Evolutionary conservation across 1,139 yeast species (phyloP).

Genomic region (Kazachstania sp.): DNA sequence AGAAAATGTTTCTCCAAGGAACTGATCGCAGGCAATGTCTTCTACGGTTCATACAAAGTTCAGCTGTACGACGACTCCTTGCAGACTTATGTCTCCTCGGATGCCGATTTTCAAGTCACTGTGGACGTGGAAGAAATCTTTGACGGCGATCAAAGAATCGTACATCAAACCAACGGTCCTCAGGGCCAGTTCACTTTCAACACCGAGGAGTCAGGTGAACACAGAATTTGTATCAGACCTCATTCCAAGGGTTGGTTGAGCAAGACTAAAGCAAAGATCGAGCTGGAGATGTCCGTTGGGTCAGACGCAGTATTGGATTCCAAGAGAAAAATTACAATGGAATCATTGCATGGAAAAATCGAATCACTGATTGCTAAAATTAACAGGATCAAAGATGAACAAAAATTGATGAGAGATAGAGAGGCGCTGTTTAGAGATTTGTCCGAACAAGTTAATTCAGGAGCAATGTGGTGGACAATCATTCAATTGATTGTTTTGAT

Average conservation of each 20-base stretch:
- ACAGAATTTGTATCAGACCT: constrained; percentile 61
- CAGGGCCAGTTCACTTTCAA: constrained; percentile 60
- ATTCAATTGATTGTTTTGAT: constrained; percentile 51
- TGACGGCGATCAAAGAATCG: constrained; percentile 60
- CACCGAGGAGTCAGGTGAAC: constrained; percentile 66
- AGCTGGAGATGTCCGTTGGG: constrained; percentile 44
- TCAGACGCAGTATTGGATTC: constrained; percentile 45
- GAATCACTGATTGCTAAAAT: constrained; percentile 47
- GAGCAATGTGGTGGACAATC: constrained; percentile 58
- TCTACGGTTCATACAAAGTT: constrained; percentile 53
- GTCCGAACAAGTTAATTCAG: constrained; percentile 56
- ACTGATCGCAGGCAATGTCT: constrained; percentile 47
- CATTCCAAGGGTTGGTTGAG: constrained; percentile 49
- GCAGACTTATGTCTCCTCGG: constrained; percentile 35
- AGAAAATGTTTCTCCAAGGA: constrained; percentile 62
- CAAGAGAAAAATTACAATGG: constrained; percentile 41
- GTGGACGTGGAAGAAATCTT: constrained; percentile 54
- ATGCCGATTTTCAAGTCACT: constrained; percentile 39
- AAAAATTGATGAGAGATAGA: constrained; percentile 56
- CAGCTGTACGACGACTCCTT: constrained; percentile 45
- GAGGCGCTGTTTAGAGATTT: constrained; percentile 61
- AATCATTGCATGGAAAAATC: constrained; percentile 45
- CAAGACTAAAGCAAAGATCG: constrained; percentile 40
- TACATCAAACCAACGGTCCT: constrained; percentile 52
- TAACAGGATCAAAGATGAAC: constrained; percentile 54